Base-by-base conservation (phyloP, 768 basidiomycete species). In the Trametes punicea region DNA sequence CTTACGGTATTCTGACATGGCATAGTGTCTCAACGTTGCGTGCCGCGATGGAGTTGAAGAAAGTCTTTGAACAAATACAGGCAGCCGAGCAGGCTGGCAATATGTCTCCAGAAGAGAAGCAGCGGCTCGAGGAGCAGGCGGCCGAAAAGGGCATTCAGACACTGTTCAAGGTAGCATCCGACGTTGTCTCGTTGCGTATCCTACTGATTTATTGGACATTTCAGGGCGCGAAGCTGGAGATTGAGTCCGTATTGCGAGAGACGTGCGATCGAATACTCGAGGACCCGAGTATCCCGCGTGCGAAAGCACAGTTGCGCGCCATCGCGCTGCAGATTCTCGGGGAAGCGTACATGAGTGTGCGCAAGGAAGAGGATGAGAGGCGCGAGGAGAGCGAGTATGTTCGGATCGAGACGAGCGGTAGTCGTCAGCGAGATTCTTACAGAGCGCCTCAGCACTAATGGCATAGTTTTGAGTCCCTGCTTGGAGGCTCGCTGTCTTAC, bases 81-180 rank as follows among this genome's bases (percentile, higher is more conserved):
- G 90, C 90, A 0, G 93, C 92, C 0, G 93, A 95, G 70, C 86
- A 87, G 65, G 84, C 87, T 2, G 93, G 93, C 1, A 90, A 86
- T 56, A 72, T 93, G 36, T 76, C 74, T 26, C 82, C 86, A 0
- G 92, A 93, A 39, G 90, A 93, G 72, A 87, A 83, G 73, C 84
- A 80, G 67, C 81, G 84, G 54, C 73, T 96, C 1, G 93, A 96
- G 67, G 93, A 95, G 63, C 89, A 93, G 64, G 93, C 93, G 0
- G 93, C 93, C 0, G 93, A 95, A 75, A 95, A 94, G 70, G 93
- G 91, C 11, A 70, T 95, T 1, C 90, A 93, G 63, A 91, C 93
- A 1, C 73, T 95, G 27, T 95, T 95, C 81, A 95, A 94, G 78
- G 90, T 87, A 46, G 46, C 25, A 55, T 52, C 39, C 40, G 3